Evolutionary conservation across 805 yeast genomes (phyloP).

Genomic region (Candida maris): DNA sequence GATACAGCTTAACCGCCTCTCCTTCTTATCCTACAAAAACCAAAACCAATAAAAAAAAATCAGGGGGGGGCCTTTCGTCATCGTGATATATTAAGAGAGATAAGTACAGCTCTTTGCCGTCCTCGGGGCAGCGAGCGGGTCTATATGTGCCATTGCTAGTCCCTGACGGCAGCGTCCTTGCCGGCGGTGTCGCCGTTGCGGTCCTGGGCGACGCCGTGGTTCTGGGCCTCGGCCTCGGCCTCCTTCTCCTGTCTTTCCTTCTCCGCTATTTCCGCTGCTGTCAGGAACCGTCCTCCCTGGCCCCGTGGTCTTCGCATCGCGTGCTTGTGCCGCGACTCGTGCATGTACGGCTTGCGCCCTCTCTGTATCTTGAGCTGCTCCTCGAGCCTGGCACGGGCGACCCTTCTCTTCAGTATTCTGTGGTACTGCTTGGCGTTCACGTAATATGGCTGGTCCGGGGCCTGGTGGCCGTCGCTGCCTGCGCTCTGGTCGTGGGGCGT

Average conservation of each 20-base stretch:
- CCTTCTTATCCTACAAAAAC: constrained; percentile 1
- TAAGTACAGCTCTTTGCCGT: too few species aligned
- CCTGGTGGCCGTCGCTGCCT: constrained; percentile 16
- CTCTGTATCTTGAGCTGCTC: constrained; percentile 83
- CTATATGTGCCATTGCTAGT: too few species aligned
- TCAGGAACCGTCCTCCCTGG: constrained; percentile 94
- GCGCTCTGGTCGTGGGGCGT: constrained; percentile 10
- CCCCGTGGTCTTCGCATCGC: constrained; percentile 99
- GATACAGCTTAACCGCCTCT: too few species aligned
- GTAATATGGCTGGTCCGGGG: constrained; percentile 83
- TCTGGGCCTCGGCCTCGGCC: constrained; percentile 3
- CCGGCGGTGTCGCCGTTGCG: too few species aligned
- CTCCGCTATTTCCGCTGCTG: constrained; percentile 89
- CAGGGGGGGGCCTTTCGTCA: too few species aligned
- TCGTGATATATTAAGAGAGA: too few species aligned
- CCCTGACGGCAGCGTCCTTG: too few species aligned
- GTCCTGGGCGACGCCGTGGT: too few species aligned
- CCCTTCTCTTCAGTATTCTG: constrained; percentile 85
- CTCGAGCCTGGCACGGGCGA: constrained; percentile 90
- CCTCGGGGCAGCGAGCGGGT: too few species aligned
- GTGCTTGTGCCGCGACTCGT: constrained; percentile 96
- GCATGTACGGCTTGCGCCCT: constrained; percentile 89
- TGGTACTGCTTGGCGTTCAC: constrained; percentile 98
- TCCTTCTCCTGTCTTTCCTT: constrained; percentile 42
- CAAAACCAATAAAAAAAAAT: too few species aligned